Conservation (phyloP, 148 eudicot species). For the Rhododendron henanense region DNA sequence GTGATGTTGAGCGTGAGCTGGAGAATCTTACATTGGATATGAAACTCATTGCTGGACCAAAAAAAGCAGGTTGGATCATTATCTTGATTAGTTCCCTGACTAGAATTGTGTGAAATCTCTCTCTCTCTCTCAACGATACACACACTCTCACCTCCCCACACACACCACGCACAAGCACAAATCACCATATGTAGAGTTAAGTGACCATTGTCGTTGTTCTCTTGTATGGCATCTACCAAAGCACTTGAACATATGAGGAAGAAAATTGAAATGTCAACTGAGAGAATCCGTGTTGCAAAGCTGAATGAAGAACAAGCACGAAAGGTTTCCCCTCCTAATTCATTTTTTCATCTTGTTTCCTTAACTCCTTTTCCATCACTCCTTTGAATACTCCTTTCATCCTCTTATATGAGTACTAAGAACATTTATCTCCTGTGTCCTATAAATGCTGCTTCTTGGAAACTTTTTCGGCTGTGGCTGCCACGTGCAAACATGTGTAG, state of each 20-base stretch:
- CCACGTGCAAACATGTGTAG: not conserved
- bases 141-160: not conserved
- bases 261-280: conserved; percentile 87
- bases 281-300: conserved; percentile 69
- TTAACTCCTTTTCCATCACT: not conserved
- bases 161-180: not conserved
- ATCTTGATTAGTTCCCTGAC: not conserved
- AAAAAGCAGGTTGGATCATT: conserved; percentile 69
- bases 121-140: not conserved
- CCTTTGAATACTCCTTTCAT: not conserved
- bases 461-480: not conserved
- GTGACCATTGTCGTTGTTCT: conserved; percentile 2
- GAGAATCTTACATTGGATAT: conserved; percentile 74
- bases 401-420: not conserved
- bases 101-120: not conserved
- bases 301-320: conserved; percentile 78
- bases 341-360: not conserved
- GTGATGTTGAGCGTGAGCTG: conserved; percentile 89
- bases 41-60: conserved; percentile 97
- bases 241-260: conserved; percentile 93
- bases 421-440: not conserved
- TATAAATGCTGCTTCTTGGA: not conserved
- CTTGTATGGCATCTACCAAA: conserved; percentile 17
- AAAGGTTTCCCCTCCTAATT: conserved; percentile 39
- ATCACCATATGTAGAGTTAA: not conserved